These are phyloP conservation scores for Henckelia pumila DNA, from an alignment of 257 asterid genomes.

Conservation along the genomic window DNA sequence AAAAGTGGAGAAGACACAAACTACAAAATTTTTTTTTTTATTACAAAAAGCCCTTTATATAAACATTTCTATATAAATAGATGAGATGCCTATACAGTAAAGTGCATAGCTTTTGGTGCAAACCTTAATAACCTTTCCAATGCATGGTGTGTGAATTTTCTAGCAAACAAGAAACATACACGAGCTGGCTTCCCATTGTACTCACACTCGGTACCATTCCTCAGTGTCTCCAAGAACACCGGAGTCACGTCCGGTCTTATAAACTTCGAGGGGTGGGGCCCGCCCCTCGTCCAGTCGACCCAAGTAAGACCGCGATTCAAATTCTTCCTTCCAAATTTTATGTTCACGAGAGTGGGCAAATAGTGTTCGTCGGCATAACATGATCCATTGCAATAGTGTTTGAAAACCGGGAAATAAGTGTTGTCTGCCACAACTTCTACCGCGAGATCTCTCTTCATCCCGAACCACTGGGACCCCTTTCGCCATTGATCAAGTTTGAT, in stretches of 20 bases:
- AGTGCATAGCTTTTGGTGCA: constrained; percentile 76
- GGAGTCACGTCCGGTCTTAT: constrained; percentile 39
- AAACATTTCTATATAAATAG: no score
- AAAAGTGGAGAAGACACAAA: no score
- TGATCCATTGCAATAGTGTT: constrained; percentile 41
- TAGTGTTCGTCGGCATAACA: constrained; percentile 90
- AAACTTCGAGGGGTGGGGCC: constrained; percentile 72
- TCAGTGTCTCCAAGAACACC: constrained; percentile 50
- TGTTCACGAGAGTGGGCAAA: constrained; percentile 61
- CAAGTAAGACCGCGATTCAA: constrained; percentile 62
- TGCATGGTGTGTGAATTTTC: constrained; percentile 57
- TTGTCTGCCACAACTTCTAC: constrained; percentile 60
- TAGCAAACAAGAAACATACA: constrained; percentile 75
- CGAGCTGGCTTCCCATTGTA: constrained; percentile 58
- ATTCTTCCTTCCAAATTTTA: constrained; percentile 41
- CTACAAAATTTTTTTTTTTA: no score
- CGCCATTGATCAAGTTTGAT: constrained; percentile 59
- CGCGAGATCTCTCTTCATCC: constrained; percentile 60
- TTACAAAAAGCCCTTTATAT: not conserved
- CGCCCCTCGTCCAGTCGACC: constrained; percentile 88
- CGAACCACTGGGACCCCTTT: constrained; percentile 93
- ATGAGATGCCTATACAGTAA: constrained; percentile 33
- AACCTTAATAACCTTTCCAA: constrained; percentile 61
- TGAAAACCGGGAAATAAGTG: constrained; percentile 43
- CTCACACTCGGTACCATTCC: constrained; percentile 48